phyloP scores from a whole-genome alignment of 257 asterid species.

The Ilex aquifolium region DNA sequence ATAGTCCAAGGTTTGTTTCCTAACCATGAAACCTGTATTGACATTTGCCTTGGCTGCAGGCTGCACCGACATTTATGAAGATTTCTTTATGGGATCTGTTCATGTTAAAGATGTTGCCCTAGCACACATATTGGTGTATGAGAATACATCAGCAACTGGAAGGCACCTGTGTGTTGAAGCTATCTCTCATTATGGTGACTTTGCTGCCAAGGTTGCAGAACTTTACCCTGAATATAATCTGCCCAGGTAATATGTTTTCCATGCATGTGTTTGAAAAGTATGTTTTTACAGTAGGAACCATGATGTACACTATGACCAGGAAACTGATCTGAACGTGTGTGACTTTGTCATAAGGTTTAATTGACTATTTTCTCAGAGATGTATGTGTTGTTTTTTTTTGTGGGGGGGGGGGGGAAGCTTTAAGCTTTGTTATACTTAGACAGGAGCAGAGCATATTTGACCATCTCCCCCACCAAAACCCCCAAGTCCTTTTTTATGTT shows the following conservation, averaged over 20 bases:
- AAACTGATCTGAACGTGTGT: background rate
- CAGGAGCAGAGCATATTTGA: too few species aligned
- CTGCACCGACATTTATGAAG: constrained; percentile 37
- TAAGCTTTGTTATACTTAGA: too few species aligned
- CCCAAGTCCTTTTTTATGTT: too few species aligned
- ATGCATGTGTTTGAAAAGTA: background rate
- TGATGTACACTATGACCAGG: background rate
- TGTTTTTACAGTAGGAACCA: background rate
- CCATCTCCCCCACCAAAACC: too few species aligned
- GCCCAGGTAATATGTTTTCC: constrained; percentile 47
- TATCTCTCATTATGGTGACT: constrained; percentile 63
- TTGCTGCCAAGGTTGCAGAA: constrained; percentile 74
- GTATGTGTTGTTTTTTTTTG: too few species aligned
- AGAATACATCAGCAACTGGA: constrained; percentile 63
- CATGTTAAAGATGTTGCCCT: constrained; percentile 83
- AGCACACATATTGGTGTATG: constrained; percentile 75
- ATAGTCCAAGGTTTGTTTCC: background rate
- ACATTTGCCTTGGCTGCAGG: constrained; percentile 30
- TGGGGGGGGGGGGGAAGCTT: too few species aligned
- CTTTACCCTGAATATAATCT: constrained; percentile 64
- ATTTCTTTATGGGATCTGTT: constrained; percentile 64
- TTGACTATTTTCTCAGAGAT: too few species aligned
- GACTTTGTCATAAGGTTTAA: background rate
- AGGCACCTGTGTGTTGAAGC: constrained; percentile 79
- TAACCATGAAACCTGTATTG: background rate